phyloP scores from a whole-genome alignment of 108 stramenopile species.

The Cyclotella choctawhatcheeana region DNA sequence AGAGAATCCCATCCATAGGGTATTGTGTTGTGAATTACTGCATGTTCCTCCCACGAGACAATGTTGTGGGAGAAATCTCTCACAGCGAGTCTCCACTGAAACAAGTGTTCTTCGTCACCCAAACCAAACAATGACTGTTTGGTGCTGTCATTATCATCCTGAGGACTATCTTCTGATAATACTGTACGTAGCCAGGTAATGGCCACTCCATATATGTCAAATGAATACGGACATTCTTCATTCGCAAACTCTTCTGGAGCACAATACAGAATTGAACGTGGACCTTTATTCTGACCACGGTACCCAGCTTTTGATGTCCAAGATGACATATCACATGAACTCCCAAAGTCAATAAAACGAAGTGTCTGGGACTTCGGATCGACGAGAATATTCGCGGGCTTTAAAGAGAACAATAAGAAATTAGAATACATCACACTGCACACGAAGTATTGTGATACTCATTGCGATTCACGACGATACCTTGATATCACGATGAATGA shows the following conservation, averaged over 20 bases:
- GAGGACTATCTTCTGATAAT: constrained; percentile 24
- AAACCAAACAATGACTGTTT: constrained; percentile 18
- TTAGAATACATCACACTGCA: no score
- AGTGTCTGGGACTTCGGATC: constrained; percentile 30
- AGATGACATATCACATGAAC: constrained; percentile 47
- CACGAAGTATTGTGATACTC: no score
- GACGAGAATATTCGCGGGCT: constrained; percentile 39
- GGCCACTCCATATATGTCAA: constrained; percentile 39
- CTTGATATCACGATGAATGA: constrained; percentile 48
- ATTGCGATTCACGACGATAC: no score
- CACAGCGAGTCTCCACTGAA: constrained; percentile 41
- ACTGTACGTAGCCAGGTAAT: constrained; percentile 47
- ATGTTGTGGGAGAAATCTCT: constrained; percentile 45
- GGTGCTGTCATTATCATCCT: not conserved
- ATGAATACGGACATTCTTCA: constrained; percentile 45
- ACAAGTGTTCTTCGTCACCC: constrained; percentile 32
- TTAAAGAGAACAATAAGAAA: not conserved
- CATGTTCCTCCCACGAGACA: constrained; percentile 49
- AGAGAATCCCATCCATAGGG: constrained; percentile 48
- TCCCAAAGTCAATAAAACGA: constrained; percentile 50
- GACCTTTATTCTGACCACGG: constrained; percentile 42
- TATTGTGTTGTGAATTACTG: constrained; percentile 25
- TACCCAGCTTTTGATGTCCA: constrained; percentile 47
- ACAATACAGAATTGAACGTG: constrained; percentile 45
- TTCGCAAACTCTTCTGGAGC: constrained; percentile 50